These are phyloP conservation scores for Linum trigynum DNA, from an alignment of 345 rosid genomes.

Conservation along the genomic window DNA sequence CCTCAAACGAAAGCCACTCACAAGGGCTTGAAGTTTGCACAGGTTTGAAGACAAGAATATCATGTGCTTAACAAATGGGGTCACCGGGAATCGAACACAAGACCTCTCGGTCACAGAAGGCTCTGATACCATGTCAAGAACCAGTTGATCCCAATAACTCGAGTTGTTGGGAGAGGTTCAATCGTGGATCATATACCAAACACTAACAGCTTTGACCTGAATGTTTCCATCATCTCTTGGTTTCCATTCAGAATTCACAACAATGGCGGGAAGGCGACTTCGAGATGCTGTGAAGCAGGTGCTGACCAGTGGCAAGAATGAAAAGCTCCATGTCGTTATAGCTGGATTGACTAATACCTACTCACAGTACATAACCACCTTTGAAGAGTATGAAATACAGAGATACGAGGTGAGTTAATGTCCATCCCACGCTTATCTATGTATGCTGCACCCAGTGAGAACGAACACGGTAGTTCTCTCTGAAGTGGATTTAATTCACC, in stretches of 20 bases:
- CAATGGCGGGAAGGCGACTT: slow-evolving; percentile 99
- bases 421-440: not conserved
- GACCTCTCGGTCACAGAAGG: too few relatives aligned
- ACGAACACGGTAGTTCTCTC: not conserved
- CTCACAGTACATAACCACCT: slow-evolving; percentile 86
- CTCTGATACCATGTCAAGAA: too few relatives aligned
- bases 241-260: slow-evolving; percentile 60
- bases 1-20: too few relatives aligned
- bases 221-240: slow-evolving; percentile 4
- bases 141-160: too few relatives aligned
- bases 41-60: too few relatives aligned
- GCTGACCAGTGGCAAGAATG: slow-evolving; percentile 41
- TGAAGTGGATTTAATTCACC: not conserved
- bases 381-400: slow-evolving; percentile 87
- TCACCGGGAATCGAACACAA: too few relatives aligned
- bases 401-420: slow-evolving; percentile 73
- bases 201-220: not conserved
- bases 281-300: slow-evolving; percentile 74
- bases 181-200: too few relatives aligned
- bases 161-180: too few relatives aligned
- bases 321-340: slow-evolving; percentile 66
- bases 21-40: too few relatives aligned
- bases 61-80: too few relatives aligned
- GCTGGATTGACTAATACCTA: slow-evolving; percentile 93
- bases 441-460: not conserved